Base-by-base conservation (phyloP, 805 yeast genomes). In the Starmerella floricola region DNA sequence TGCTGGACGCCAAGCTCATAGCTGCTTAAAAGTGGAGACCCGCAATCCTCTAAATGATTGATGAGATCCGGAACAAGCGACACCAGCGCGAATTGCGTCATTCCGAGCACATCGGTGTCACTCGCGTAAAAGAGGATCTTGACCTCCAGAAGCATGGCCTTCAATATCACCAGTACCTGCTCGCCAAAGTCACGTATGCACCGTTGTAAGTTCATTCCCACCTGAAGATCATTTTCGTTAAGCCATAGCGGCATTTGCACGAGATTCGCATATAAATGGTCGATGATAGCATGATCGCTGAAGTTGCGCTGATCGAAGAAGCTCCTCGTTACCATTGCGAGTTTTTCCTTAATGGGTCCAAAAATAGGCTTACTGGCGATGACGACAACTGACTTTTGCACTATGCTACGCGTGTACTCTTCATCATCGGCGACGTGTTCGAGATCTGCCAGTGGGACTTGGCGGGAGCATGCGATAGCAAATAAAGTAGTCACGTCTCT, bases 381-480 rank as follows among this genome's bases (percentile, higher is more conserved):
- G 30, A 91, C 78, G 4, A 91, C 95, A 23, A 91, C 73, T 0
- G 94, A 79, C 56, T 91, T 91, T 55, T 91, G 98, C 2, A 91
- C 87, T 0, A 85, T 77, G 2, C 94, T 80, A 43, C 98, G 67
- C 0, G 93, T 83, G 23, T 81, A 72, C 45, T 80, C 86, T 12
- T 71, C 69, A 12, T 44, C 46, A 11, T 26, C 41, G 41, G 73
- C 69, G 41, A 71, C 65, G 42, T 66, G 69, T 3, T 72, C 56
- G 43, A 88, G 63, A 23, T 78, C 79, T 23, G 71, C 69, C 1
- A 81, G 66, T 32, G 73, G 67, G 32, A 88, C 70, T 61, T 88
- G 97, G 30, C 95, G 71, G 23, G 87, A 84, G 62, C 98, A 91
- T 0, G 94, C 79, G 48, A 94, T 83, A 1, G 95, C 98, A 67